Conservation (phyloP, 176 grass and related monocot species). For the Zea mays region DNA sequence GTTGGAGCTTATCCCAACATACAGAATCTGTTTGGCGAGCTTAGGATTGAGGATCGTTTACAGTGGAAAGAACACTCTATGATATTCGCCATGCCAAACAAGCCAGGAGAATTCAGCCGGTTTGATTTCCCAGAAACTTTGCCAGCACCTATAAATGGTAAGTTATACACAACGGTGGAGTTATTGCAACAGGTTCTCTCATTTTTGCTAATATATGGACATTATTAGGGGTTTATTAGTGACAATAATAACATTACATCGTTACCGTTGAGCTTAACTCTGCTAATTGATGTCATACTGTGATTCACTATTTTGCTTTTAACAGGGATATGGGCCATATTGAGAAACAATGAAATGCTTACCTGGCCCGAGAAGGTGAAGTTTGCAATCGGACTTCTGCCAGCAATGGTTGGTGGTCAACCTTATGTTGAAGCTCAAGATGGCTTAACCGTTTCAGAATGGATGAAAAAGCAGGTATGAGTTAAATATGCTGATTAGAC, state of each 20-base stretch:
- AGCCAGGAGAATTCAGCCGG: constrained; percentile 91
- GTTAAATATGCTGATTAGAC: neutral
- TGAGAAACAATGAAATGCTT: constrained; percentile 97
- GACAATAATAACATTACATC: constrained; percentile 2
- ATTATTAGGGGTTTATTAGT: constrained; percentile 23
- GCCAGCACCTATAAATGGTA: constrained; percentile 93
- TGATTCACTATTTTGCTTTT: constrained; percentile 34
- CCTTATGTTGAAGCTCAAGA: constrained; percentile 99
- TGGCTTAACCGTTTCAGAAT: constrained; percentile 77
- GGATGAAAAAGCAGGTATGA: constrained; percentile 91
- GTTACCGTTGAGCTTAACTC: constrained; percentile 7
- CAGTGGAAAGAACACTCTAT: constrained; percentile 99
- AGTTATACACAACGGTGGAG: constrained; percentile 6
- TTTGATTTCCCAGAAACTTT: constrained; percentile 95
- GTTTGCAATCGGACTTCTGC: constrained; percentile 98
- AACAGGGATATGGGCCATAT: constrained; percentile 92
- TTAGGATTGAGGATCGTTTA: constrained; percentile 94
- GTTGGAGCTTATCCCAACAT: constrained; percentile 99
- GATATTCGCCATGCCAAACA: constrained; percentile 98
- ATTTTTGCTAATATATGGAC: constrained; percentile 14
- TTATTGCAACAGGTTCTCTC: constrained; percentile 4
- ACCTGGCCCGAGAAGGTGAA: constrained; percentile 95
- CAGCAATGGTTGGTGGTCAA: constrained; percentile 90
- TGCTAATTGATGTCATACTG: constrained; percentile 15
- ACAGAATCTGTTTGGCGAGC: constrained; percentile 93